Conservation (phyloP, 306 rosid genomes). For the Casuarina glauca region DNA sequence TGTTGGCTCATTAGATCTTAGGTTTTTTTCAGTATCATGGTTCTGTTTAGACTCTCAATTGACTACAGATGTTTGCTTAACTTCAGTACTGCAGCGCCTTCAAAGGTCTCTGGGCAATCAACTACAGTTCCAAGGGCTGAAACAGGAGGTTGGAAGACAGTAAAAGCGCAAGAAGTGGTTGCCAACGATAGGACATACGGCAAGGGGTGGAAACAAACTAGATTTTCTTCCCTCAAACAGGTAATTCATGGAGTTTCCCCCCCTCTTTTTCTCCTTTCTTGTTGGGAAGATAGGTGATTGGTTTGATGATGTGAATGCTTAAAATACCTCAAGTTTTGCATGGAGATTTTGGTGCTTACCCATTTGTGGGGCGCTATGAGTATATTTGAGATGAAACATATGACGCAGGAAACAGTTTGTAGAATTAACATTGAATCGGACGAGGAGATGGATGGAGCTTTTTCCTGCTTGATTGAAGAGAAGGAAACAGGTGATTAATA, state of each 20-base stretch:
- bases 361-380: background rate
- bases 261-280: constrained; percentile 16
- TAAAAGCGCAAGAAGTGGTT: constrained; percentile 45
- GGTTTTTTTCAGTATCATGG: constrained; percentile 2
- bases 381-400: constrained; percentile 33
- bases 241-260: constrained; percentile 29
- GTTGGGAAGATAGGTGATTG: constrained; percentile 7
- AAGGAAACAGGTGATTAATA: constrained; percentile 56
- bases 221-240: constrained; percentile 38
- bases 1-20: background rate
- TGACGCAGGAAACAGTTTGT: constrained; percentile 54
- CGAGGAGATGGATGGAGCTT: constrained; percentile 68
- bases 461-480: constrained; percentile 66
- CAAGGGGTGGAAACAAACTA: constrained; percentile 45
- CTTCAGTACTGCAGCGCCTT: constrained; percentile 49
- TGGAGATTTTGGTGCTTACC: constrained; percentile 25
- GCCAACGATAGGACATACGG: constrained; percentile 36
- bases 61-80: constrained; percentile 32
- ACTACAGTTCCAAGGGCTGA: constrained; percentile 45
- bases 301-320: background rate
- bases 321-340: constrained; percentile 17
- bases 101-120: constrained; percentile 34
- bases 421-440: constrained; percentile 78
- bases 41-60: constrained; percentile 9
- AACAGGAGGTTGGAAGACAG: constrained; percentile 70